Evolutionary conservation across 345 rosid species (phyloP).

Genomic region (Eucalyptus leucophloia): DNA sequence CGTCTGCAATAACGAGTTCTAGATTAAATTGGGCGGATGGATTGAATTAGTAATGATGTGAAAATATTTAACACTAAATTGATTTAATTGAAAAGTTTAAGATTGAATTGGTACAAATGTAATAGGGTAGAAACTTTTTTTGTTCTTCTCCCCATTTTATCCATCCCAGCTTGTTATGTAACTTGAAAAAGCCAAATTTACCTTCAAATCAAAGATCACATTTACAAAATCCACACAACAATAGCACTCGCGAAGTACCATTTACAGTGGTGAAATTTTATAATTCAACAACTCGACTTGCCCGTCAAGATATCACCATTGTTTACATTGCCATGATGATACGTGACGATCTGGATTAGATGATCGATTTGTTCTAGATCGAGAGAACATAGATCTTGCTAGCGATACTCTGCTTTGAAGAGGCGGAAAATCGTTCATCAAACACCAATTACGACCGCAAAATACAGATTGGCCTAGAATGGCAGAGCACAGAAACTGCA

Average conservation of each 20-base stretch:
- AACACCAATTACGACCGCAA: not conserved
- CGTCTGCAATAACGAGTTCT: accelerated
- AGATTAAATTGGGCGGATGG: too few species aligned
- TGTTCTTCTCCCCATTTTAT: not conserved
- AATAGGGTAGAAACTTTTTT: too few species aligned
- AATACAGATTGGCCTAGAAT: not conserved
- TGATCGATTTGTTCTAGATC: not conserved
- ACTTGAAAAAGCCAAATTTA: not conserved
- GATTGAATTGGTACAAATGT: accelerated
- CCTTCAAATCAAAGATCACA: not conserved
- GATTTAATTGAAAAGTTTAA: too few species aligned
- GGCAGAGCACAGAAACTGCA: not conserved
- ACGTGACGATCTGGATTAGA: not conserved
- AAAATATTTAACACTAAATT: too few species aligned
- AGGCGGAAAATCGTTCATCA: not conserved
- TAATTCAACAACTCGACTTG: not conserved
- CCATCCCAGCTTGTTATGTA: not conserved
- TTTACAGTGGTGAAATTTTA: not conserved
- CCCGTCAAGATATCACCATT: not conserved
- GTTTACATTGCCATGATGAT: not conserved
- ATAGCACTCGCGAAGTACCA: not conserved
- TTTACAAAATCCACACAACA: not conserved
- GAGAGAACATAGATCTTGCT: not conserved
- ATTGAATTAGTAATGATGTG: not conserved
- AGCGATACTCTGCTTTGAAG: not conserved